Evolutionary conservation across 306 rosid genomes (phyloP), one percentile per base, ranked within the genome.

Genomic region (Psophocarpus tetragonolobus): DNA sequence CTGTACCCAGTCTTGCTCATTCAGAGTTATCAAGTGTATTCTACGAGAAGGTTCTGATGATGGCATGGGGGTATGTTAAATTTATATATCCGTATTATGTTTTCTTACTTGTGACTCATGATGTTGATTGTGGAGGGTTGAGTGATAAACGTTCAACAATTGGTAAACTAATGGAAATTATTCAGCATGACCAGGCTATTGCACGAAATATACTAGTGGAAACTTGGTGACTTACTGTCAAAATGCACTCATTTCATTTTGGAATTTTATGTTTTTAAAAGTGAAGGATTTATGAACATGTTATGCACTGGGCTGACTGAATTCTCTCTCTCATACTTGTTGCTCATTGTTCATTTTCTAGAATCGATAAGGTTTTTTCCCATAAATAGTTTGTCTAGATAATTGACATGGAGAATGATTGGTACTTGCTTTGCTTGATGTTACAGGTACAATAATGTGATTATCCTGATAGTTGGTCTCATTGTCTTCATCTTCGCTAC

Each of bases 1-100:
- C 68, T 75, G 66, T 57, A 24, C 79, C 13, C 90, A 92, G 98
- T 82, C 97, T 95, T 78, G 98, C 98, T 2, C 98, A 95, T 80
- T 95, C 98, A 24, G 97, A 95, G 82, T 76, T 95, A 85, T 95
- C 97, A 14, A 95, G 84, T 76, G 98, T 95, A 23, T 95, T 92
- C 85, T 95, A 95, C 17, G 97, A 92, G 15, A 95, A 95, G 87
- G 97, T 95, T 85, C 96, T 95, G 71, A 57, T 85, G 30, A 1
- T 82, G 81, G 91, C 90, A 70, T 82, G 91, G 87, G 87, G 85
- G 90, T 84, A 81, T 84, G 88, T 85, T 45, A 21, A 61, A 50
- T 68, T 74, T 36, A 66, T 30, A 54, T 74, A 62, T 78, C 73
- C 73, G 27, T n/a, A n/a, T 69, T 78, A 14, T 57, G 57, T 74